Percentiles rank a stretch among this genome's conserved stretches.
Conservation (phyloP, 2,329 filamentous ascomycete genomes). For the Sarocladium brachiariae region DNA sequence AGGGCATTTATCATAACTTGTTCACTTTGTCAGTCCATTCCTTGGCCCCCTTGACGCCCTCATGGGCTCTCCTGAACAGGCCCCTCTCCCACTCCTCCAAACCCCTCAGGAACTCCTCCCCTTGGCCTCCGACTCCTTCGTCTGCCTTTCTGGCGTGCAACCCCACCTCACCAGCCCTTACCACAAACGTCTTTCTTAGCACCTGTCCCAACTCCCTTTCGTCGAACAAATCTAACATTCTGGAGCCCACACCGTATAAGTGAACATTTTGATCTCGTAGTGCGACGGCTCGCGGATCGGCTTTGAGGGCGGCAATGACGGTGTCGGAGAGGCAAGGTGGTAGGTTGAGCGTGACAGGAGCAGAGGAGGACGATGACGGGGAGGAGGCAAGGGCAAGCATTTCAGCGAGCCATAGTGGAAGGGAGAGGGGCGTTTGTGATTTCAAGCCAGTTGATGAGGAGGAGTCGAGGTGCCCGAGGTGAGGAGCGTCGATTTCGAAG, state of each 20-base stretch:
- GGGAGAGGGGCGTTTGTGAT: slow-evolving; percentile 68
- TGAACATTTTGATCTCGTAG: slow-evolving; percentile 76
- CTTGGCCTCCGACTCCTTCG: slow-evolving; percentile 47
- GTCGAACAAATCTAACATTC: slow-evolving; percentile 86
- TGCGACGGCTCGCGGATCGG: slow-evolving; percentile 79
- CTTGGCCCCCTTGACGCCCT: slow-evolving; percentile 62
- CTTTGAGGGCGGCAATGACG: slow-evolving; percentile 84
- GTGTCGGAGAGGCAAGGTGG: slow-evolving; percentile 69
- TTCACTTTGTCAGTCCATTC: slow-evolving; percentile 59
- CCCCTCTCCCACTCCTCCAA: slow-evolving; percentile 85
- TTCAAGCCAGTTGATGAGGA: slow-evolving; percentile 67
- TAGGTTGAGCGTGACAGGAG: slow-evolving; percentile 74
- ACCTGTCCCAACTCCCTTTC: slow-evolving; percentile 71
- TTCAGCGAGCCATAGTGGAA: slow-evolving; percentile 91
- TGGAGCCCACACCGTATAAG: slow-evolving; percentile 79
- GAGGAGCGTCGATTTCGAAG: slow-evolving; percentile 83
- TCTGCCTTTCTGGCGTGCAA: slow-evolving; percentile 84
- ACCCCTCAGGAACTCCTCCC: slow-evolving; percentile 78
- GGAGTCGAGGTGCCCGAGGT: slow-evolving; percentile 84
- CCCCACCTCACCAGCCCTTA: slow-evolving; percentile 72
- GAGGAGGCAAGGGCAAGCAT: slow-evolving; percentile 73
- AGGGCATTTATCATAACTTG: background rate
- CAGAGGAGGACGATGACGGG: slow-evolving; percentile 36
- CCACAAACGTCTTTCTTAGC: slow-evolving; percentile 71
- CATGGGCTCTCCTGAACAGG: slow-evolving; percentile 67